Evolutionary conservation across 148 eudicot species (phyloP).

Genomic region (Oxyria digyna): DNA sequence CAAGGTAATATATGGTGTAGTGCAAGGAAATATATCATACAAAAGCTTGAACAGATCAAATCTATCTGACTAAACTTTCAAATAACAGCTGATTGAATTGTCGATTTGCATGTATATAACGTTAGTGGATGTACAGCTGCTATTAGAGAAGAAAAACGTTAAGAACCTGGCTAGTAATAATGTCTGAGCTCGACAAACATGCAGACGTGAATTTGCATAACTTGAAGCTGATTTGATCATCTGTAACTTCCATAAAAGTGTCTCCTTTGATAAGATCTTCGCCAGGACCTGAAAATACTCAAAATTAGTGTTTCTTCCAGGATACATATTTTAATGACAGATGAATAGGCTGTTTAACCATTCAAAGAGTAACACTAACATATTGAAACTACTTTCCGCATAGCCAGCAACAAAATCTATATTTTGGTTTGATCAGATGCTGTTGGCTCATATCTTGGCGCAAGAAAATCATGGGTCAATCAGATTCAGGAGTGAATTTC

Average conservation of each 20-base stretch:
- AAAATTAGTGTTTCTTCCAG: slow-evolving; percentile 12
- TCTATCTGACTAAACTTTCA: too few relatives aligned
- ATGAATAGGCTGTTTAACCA: not conserved
- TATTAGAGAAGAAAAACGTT: too few relatives aligned
- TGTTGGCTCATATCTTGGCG: not conserved
- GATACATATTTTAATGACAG: too few relatives aligned
- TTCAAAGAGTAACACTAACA: not conserved
- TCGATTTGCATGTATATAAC: not conserved
- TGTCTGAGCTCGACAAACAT: slow-evolving; percentile 30
- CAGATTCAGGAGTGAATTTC: too few relatives aligned
- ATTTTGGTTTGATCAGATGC: not conserved
- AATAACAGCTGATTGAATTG: not conserved
- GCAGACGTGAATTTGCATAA: slow-evolving; percentile 28
- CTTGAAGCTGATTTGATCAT: slow-evolving; percentile 27
- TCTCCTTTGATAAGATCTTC: slow-evolving; percentile 27
- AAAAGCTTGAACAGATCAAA: too few relatives aligned
- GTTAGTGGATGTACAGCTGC: not conserved
- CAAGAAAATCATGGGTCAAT: too few relatives aligned
- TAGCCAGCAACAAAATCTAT: not conserved
- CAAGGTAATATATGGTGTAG: too few relatives aligned
- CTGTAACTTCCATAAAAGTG: slow-evolving; percentile 36
- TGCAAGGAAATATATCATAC: too few relatives aligned
- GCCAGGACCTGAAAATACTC: slow-evolving; percentile 25
- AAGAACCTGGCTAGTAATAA: slow-evolving; percentile 35
- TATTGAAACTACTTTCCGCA: too few relatives aligned